phyloP scores from a whole-genome alignment of 2,329 filamentous ascomycete species.

The Metarhizium anisopliae region DNA sequence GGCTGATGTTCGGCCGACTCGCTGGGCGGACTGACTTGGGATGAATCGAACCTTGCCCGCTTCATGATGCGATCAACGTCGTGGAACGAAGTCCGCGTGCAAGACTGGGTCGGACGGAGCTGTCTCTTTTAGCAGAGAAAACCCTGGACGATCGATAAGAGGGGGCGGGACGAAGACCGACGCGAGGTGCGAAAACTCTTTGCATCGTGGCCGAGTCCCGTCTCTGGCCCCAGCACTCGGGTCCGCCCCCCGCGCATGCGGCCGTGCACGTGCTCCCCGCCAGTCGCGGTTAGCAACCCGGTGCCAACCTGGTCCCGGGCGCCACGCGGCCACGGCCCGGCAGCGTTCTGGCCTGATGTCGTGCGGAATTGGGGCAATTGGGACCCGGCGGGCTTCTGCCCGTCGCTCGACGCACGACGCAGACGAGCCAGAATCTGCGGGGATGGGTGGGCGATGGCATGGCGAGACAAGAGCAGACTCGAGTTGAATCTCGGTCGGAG shows the following conservation, averaged over 20 bases:
- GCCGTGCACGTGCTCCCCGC: background rate
- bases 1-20: conserved; percentile 11
- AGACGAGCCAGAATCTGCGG: background rate
- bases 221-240: background rate
- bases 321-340: no score
- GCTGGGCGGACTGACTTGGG: conserved; percentile 9
- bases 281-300: background rate
- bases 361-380: background rate
- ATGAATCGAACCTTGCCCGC: conserved; percentile 11
- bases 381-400: background rate
- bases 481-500: no score
- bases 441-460: background rate
- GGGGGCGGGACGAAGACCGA: conserved; percentile 9
- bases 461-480: no score
- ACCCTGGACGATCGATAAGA: background rate
- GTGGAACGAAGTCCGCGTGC: conserved; percentile 6
- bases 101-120: conserved; percentile 23
- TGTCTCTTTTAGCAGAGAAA: background rate
- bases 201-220: background rate
- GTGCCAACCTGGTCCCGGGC: background rate
- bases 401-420: background rate
- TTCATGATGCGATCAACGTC: conserved; percentile 11
- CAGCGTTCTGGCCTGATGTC: no score
- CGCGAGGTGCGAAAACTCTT: background rate
- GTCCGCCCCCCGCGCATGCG: background rate